These are phyloP conservation scores for Alternaria conjuncta DNA, from an alignment of 2,329 filamentous ascomycete species.

Conservation along the genomic window DNA sequence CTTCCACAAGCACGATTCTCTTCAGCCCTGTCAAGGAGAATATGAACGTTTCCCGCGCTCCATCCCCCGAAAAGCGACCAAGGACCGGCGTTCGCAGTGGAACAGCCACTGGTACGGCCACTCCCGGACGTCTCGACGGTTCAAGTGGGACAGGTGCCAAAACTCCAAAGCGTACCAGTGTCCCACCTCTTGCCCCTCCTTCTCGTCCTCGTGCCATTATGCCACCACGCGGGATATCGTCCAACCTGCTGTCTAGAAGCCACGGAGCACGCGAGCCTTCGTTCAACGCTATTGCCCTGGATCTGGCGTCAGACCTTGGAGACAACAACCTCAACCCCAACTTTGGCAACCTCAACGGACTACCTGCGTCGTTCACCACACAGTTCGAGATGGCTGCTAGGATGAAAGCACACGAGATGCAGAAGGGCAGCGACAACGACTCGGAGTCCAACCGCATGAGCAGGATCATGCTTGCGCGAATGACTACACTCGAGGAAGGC, in stretches of 20 bases:
- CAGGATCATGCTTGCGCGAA: conserved; percentile 81
- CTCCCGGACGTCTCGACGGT: conserved; percentile 38
- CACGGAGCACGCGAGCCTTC: conserved; percentile 62
- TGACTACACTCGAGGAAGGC: conserved; percentile 92
- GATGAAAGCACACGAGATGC: conserved; percentile 29
- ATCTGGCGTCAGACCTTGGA: conserved; percentile 75
- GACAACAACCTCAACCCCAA: conserved; percentile 65
- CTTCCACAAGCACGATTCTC: conserved; percentile 83
- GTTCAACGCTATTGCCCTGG: conserved; percentile 66
- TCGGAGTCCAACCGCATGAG: conserved; percentile 57
- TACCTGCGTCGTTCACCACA: conserved; percentile 80
- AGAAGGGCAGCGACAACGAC: conserved; percentile 32
- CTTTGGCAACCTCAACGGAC: conserved; percentile 66
- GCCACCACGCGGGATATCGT: conserved; percentile 60
- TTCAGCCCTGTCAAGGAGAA: conserved; percentile 69
- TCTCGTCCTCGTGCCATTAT: conserved; percentile 39
- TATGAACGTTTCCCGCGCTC: conserved; percentile 44
- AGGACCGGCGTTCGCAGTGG: conserved; percentile 42
- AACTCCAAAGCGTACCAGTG: conserved; percentile 51
- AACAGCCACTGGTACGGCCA: conserved; percentile 37
- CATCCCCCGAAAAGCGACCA: conserved; percentile 38
- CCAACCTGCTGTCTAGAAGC: conserved; percentile 61
- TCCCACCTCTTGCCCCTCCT: conserved; percentile 33
- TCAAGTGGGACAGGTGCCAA: conserved; percentile 39
- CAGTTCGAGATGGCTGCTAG: conserved; percentile 57